These are phyloP conservation scores for Umbellularia californica DNA, from an alignment of 164 flowering plant genomes.

Conservation along the genomic window DNA sequence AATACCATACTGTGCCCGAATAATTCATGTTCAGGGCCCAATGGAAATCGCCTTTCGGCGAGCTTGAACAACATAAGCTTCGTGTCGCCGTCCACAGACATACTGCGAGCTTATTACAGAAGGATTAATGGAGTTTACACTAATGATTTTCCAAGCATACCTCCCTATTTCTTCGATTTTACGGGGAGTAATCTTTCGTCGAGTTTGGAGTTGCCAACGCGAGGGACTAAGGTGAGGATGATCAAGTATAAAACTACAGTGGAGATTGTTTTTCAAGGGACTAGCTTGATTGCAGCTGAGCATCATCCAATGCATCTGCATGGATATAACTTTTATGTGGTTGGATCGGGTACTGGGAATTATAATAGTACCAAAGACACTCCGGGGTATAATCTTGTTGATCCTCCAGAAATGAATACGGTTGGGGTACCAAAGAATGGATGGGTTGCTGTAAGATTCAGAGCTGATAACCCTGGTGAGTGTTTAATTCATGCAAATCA, in stretches of 20 bases:
- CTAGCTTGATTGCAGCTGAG: slow-evolving; percentile 26
- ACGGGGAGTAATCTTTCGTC: slow-evolving; percentile 28
- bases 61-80: slow-evolving; percentile 58
- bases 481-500: neutral
- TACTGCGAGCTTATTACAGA: slow-evolving; percentile 43
- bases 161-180: slow-evolving; percentile 31
- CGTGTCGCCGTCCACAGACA: slow-evolving; percentile 26
- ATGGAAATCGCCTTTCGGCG: slow-evolving; percentile 34
- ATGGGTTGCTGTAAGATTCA: slow-evolving; percentile 53
- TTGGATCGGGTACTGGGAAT: slow-evolving; percentile 57
- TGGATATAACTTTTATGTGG: slow-evolving; percentile 56
- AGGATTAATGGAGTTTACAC: slow-evolving; percentile 29
- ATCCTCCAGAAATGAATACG: slow-evolving; percentile 49
- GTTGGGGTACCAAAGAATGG: slow-evolving; percentile 49
- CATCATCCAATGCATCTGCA: slow-evolving; percentile 64
- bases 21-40: slow-evolving; percentile 23
- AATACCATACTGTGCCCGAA: slow-evolving; percentile 11
- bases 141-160: slow-evolving; percentile 32
- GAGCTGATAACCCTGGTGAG: slow-evolving; percentile 56
- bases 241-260: slow-evolving; percentile 32
- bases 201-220: slow-evolving; percentile 14
- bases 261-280: slow-evolving; percentile 50
- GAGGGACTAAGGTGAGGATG: slow-evolving; percentile 37
- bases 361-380: slow-evolving; percentile 42
- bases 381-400: slow-evolving; percentile 42